Evolutionary conservation across 2,329 filamentous ascomycete genomes (phyloP), one percentile per base, ranked within the genome.

Genomic region (Paecilomyces fulvus): DNA sequence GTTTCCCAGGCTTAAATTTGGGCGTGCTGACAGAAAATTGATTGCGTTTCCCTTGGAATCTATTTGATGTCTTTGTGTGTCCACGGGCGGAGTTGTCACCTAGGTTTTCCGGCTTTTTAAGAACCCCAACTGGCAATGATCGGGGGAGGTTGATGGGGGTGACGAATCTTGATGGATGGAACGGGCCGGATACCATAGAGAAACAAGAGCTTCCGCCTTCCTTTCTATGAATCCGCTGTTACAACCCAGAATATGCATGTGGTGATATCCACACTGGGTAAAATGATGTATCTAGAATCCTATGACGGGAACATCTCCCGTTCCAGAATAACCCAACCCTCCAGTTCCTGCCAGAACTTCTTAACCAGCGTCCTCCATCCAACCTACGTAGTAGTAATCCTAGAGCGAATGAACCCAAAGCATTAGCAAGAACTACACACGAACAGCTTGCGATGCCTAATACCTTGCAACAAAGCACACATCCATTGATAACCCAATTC

Each of bases 1-100:
- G 57, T 67, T 56, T 71, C 72, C 63, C 68, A 76, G 68, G 75
- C 75, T 72, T 77, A 77, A 66, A 73, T 61, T 64, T 60, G 48
- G 25, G 20, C 20, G 10, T 23, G 48, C 23, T 49, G 25, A 49
- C 48, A 49, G 25, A 49, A 28, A 49, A 49, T 49, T 12, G 48
- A 49, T 49, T 49, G 20, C 48, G 25, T 49, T 23, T 23, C 20
- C 25, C 21, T 49, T 49, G 14, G 48, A 23, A 49, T 28, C 48
- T 23, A 28, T 49, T 49, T 49, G 48, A 49, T 49, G 48, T 49
- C 48, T 49, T 49, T 49, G 48, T 49, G n/a, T 28, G 48, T 49
- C 48, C 48, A 49, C 48, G 48, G 37, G 48, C 48, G 48, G 48
- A 49, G 21, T 49, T 49, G 48, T 49, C 48, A 49, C 25, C 37